Base-by-base conservation (phyloP, 148 eudicot species). In the Nyssa sinensis region DNA sequence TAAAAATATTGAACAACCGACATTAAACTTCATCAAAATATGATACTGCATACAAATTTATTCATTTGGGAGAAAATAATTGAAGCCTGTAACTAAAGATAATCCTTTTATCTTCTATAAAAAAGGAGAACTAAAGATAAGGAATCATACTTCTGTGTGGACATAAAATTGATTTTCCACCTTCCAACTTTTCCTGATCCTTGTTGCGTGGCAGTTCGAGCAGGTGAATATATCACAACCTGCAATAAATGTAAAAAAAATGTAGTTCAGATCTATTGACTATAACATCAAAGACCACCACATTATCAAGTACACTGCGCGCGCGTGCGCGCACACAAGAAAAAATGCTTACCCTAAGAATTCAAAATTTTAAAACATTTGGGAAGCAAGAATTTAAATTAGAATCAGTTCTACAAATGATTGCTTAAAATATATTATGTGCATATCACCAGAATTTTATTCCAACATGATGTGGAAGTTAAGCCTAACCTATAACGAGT, bases 141-240 rank as follows among this genome's bases (percentile, higher is more conserved):
- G 16, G 47, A 69, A 55, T 25, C 82, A 67, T 92, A 92, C 93
- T 91, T 91, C 64, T 90, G 97, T 25, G 98, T 94, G 29, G 97
- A 94, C 69, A 94, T 62, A 79, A 94, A 94, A 72, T 94, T 94
- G 57, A 92, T 94, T 64, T 89, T 94, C 98, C 97, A 94, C 76
- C 75, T 87, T 59, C 97, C 97, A 77, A 92, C 84, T 84, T 94
- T 94, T 59, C 98, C 98, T 59, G 97, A 85, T 74, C 97, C 98
- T 84, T 92, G 97, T 74, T 94, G 97, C 3, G 94, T 69, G 44
- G 97, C 98, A 72, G 88, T 81, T 73, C 97, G 86, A 70, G 97
- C 97, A 82, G 98, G 97, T 41, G 97, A 90, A 80, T 71, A 89
- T 17, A 94, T 90, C 64, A 92, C 81, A 80, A 94, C 98, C 98